Evolutionary conservation across 352 stramenopile species (phyloP).

Genomic region (Elongisporangium prolatum): DNA sequence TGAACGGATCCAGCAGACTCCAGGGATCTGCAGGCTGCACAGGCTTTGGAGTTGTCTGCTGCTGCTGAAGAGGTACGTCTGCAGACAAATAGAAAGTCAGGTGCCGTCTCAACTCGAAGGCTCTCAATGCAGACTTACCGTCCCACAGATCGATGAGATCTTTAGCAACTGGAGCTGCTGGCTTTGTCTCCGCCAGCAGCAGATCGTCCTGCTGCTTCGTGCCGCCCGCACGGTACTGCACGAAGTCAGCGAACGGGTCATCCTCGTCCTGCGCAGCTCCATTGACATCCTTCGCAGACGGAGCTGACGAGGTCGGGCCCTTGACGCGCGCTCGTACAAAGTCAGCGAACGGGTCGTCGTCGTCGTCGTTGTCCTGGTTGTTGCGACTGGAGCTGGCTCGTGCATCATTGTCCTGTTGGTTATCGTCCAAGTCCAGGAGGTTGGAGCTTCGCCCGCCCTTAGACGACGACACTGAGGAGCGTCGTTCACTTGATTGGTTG

Average conservation of each 20-base stretch:
- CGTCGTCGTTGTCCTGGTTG: conserved; percentile 26
- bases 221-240: conserved; percentile 35
- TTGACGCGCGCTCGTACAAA: conserved; percentile 40
- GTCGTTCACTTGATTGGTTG: not conserved
- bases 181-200: conserved; percentile 15
- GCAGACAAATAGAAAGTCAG: not conserved
- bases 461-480: not conserved
- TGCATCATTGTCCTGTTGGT: not conserved
- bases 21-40: not conserved
- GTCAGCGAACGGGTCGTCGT: conserved; percentile 59
- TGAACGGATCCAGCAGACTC: not conserved
- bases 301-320: conserved; percentile 8
- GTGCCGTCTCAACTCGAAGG: no score
- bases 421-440: not conserved
- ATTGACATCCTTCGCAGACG: conserved; percentile 1
- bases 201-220: conserved; percentile 13
- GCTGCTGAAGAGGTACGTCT: not conserved
- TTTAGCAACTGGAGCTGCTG: conserved; percentile 15
- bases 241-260: conserved; percentile 64
- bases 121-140: no score
- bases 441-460: not conserved
- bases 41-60: conserved; percentile 5
- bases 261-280: conserved; percentile 29
- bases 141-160: conserved; percentile 69
- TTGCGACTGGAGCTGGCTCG: not conserved